These are phyloP conservation scores for Agaricus blazei DNA, from an alignment of 768 basidiomycete species.

Conservation along the genomic window DNA sequence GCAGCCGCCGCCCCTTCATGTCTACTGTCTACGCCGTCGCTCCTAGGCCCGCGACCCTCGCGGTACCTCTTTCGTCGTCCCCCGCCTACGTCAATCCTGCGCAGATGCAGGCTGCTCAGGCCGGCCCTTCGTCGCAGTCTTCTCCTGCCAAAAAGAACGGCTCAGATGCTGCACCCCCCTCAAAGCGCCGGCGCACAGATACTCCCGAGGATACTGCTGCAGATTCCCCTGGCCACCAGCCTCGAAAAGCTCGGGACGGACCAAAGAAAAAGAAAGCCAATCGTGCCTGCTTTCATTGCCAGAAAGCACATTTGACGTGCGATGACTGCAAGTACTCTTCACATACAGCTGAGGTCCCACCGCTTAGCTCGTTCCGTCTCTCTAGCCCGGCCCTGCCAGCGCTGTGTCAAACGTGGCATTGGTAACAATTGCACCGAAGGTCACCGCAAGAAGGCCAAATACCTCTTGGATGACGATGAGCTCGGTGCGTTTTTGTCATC, in stretches of 20 bases:
- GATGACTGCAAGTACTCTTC: constrained; percentile 75
- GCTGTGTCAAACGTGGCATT: constrained; percentile 93
- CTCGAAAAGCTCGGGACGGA: constrained; percentile 60
- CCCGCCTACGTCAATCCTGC: constrained; percentile 36
- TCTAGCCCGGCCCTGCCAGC: constrained; percentile 90
- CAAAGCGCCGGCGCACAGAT: constrained; percentile 61
- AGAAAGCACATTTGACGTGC: constrained; percentile 97
- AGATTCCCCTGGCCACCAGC: constrained; percentile 34
- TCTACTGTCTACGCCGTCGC: constrained; percentile 32
- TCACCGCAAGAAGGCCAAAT: constrained; percentile 96
- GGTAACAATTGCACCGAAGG: constrained; percentile 89
- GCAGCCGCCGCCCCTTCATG: constrained; percentile 22
- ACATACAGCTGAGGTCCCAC: neutral
- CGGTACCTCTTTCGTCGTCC: constrained; percentile 20
- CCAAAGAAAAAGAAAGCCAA: constrained; percentile 95
- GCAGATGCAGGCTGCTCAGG: constrained; percentile 39
- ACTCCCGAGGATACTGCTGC: constrained; percentile 52
- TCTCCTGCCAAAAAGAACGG: constrained; percentile 33
- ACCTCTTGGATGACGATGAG: constrained; percentile 91
- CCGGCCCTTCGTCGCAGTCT: constrained; percentile 34
- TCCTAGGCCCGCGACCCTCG: constrained; percentile 28
- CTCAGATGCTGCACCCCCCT: constrained; percentile 19
- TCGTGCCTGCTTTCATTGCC: constrained; percentile 92
- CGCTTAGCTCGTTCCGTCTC: constrained; percentile 12
- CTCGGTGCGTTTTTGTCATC: constrained; percentile 52